A percentile compares a stretch with the other conserved stretches of the same genome.
Conservation (phyloP, 2,329 filamentous ascomycete genomes). For the Drechslera avenae region DNA sequence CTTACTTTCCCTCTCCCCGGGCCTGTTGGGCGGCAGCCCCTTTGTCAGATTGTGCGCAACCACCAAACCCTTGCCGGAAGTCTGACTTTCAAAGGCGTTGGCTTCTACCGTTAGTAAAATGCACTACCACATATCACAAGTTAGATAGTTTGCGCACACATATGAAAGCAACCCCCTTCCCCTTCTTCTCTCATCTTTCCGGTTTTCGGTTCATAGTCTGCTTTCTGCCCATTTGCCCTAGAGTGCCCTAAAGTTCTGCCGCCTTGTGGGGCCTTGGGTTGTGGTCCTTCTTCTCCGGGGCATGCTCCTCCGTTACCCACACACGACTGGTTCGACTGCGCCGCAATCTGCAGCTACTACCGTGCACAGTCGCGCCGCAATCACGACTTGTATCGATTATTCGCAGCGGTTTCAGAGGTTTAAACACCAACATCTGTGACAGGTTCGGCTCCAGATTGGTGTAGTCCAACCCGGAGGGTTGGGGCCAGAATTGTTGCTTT, state of each 20-base stretch:
- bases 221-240: background rate
- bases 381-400: constrained; percentile 12
- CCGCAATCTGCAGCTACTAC: constrained; percentile 14
- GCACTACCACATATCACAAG: background rate
- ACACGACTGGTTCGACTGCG: constrained; percentile 7
- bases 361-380: constrained; percentile 15
- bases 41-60: background rate
- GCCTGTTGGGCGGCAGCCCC: background rate
- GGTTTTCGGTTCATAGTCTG: background rate
- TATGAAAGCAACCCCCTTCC: background rate
- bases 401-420: constrained; percentile 2
- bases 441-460: background rate
- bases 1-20: background rate
- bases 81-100: background rate
- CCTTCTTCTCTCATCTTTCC: background rate
- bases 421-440: background rate
- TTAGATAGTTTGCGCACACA: background rate
- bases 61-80: background rate
- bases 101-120: background rate
- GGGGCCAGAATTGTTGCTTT: background rate
- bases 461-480: too few relatives aligned
- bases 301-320: constrained; percentile 8
- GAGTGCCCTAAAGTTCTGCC: background rate
- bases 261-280: constrained; percentile 7
- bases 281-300: constrained; percentile 5